A percentile compares a stretch with the other conserved stretches of the same genome.
Conservation (phyloP, 305 asterid species). For the Solanum aculeatissimum region DNA sequence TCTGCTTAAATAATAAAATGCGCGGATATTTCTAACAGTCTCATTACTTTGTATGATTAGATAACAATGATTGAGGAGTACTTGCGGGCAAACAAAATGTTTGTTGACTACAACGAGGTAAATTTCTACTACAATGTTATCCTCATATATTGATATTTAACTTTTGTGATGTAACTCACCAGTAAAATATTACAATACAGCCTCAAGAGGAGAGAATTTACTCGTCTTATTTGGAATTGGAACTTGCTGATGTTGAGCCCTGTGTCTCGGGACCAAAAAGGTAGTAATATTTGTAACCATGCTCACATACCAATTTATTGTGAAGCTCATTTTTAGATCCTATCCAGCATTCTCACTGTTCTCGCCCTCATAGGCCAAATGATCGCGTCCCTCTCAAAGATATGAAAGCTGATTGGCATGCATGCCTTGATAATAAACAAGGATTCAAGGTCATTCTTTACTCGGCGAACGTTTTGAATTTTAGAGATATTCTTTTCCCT, state of each 20-base stretch:
- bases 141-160: background rate
- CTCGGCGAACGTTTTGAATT: background rate
- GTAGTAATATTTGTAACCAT: constrained; percentile 31
- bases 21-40: background rate
- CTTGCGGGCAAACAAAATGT: constrained; percentile 71
- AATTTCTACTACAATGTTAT: background rate
- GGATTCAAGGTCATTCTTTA: constrained; percentile 64
- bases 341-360: background rate
- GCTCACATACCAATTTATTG: background rate
- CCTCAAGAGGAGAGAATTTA: constrained; percentile 67
- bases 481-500: background rate
- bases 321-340: background rate
- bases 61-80: constrained; percentile 85
- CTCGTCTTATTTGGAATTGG: constrained; percentile 58
- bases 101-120: constrained; percentile 69
- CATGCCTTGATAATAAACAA: constrained; percentile 77
- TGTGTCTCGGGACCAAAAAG: constrained; percentile 89
- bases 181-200: constrained; percentile 16
- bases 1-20: background rate
- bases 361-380: constrained; percentile 55
- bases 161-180: constrained; percentile 1
- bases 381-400: constrained; percentile 75
- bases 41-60: constrained; percentile 18
- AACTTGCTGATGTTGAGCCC: constrained; percentile 61
- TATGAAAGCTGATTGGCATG: constrained; percentile 91